These are phyloP conservation scores for Rhynchosporium graminicola DNA, from an alignment of 2,329 filamentous ascomycete species.

Conservation along the genomic window DNA sequence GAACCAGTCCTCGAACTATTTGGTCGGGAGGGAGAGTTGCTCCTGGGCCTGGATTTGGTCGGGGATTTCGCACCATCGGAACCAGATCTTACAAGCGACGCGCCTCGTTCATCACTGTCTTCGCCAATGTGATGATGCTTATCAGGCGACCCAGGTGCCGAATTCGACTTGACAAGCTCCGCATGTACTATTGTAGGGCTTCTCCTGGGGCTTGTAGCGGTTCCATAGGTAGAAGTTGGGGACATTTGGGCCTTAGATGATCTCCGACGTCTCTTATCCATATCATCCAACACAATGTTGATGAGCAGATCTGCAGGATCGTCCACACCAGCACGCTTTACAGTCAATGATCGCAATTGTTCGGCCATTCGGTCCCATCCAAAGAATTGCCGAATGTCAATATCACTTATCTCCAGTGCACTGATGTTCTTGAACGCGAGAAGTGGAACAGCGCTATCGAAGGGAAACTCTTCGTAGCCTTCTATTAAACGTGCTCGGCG, in stretches of 20 bases:
- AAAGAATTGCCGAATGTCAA: conserved; percentile 96
- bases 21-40: conserved; percentile 79
- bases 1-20: conserved; percentile 69
- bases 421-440: conserved; percentile 97
- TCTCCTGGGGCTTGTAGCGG: conserved; percentile 56
- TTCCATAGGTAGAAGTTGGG: conserved; percentile 69
- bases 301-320: conserved; percentile 88
- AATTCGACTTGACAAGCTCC: conserved; percentile 67
- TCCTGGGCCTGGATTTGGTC: conserved; percentile 58
- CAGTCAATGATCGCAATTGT: conserved; percentile 82
- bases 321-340: conserved; percentile 85
- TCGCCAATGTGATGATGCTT: conserved; percentile 40
- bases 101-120: conserved; percentile 31
- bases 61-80: conserved; percentile 38
- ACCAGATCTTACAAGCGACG: conserved; percentile 35
- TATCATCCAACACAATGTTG: conserved; percentile 93
- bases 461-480: conserved; percentile 96
- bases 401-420: conserved; percentile 88
- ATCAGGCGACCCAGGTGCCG: conserved; percentile 53
- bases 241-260: conserved; percentile 85
- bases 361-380: conserved; percentile 95
- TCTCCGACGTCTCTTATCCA: conserved; percentile 85
- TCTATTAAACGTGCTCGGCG: conserved; percentile 86
- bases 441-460: conserved; percentile 95
- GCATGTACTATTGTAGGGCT: conserved; percentile 65